Evolutionary conservation across 2,329 filamentous ascomycete genomes (phyloP).

Genomic region (Fusarium sambucinum): DNA sequence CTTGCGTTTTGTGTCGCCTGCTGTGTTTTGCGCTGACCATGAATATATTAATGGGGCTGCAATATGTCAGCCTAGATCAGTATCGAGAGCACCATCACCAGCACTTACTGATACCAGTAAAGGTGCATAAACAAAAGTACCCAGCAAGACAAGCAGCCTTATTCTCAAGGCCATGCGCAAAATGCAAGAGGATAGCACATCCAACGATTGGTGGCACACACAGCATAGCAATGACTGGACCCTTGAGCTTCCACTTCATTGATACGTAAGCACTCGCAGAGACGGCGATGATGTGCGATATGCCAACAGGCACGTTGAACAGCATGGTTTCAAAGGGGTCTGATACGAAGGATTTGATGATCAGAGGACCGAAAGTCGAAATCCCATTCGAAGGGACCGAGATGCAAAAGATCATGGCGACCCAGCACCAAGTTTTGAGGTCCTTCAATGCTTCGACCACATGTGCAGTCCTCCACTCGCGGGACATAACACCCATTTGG

Average conservation of each 20-base stretch:
- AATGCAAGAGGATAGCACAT: slow-evolving; percentile 64
- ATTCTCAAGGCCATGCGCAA: slow-evolving; percentile 60
- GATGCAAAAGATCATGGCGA: slow-evolving; percentile 66
- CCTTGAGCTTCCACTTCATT: slow-evolving; percentile 67
- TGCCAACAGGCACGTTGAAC: slow-evolving; percentile 71
- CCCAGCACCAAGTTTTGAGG: slow-evolving; percentile 71
- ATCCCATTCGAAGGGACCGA: slow-evolving; percentile 69
- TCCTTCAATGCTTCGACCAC: slow-evolving; percentile 66
- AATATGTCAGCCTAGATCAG: slow-evolving; percentile 30
- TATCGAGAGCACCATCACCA: slow-evolving; percentile 25
- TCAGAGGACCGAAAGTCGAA: slow-evolving; percentile 69
- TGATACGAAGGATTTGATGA: slow-evolving; percentile 70
- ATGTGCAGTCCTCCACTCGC: slow-evolving; percentile 65
- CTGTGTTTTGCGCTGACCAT: slow-evolving; percentile 73
- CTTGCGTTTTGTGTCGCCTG: slow-evolving; percentile 77
- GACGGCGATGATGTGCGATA: slow-evolving; percentile 70
- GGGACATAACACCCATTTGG: slow-evolving; percentile 66
- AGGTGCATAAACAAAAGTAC: slow-evolving; percentile 70
- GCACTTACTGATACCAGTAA: slow-evolving; percentile 57
- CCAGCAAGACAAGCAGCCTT: slow-evolving; percentile 65
- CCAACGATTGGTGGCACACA: slow-evolving; percentile 70
- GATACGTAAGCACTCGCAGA: slow-evolving; percentile 68
- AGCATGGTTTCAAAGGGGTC: slow-evolving; percentile 68
- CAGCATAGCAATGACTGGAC: slow-evolving; percentile 65
- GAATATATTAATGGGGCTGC: slow-evolving; percentile 68